Conservation (phyloP, 2,329 filamentous ascomycete genomes). For the Scedosporium apiospermum region DNA sequence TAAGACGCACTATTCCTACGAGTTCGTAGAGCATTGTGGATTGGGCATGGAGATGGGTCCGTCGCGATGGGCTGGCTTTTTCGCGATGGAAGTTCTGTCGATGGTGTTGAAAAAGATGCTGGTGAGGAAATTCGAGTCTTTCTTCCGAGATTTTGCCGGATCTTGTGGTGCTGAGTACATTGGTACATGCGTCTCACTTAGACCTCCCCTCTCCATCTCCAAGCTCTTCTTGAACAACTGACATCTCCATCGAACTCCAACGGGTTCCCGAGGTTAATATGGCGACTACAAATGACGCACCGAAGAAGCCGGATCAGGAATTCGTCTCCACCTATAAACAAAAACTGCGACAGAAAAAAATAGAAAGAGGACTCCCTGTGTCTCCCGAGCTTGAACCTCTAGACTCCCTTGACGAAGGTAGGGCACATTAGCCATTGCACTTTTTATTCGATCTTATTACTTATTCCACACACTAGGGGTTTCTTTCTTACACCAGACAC, state of each 20-base stretch:
- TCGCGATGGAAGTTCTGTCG: not conserved
- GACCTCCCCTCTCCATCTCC: too few species aligned
- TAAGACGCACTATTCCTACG: slow-evolving; percentile 78
- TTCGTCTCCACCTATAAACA: too few species aligned
- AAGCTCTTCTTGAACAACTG: too few species aligned
- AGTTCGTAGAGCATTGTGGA: slow-evolving; percentile 88
- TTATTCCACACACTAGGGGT: slow-evolving; percentile 8
- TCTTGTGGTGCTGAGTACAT: not conserved
- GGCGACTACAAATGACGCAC: not conserved
- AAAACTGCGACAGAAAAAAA: not conserved
- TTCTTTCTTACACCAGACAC: slow-evolving; percentile 13
- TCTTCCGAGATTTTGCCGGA: not conserved
- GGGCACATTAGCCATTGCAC: not conserved
- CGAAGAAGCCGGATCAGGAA: too few species aligned
- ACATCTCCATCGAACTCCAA: not conserved
- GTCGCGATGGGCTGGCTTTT: not conserved
- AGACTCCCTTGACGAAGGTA: not conserved
- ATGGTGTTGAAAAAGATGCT: not conserved
- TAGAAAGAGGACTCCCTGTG: not conserved
- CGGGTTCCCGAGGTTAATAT: not conserved
- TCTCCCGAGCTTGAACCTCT: not conserved
- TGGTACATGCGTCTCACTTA: too few species aligned
- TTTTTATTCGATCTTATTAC: not conserved
- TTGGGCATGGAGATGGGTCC: slow-evolving; percentile 17
- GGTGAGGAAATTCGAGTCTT: not conserved